A percentile compares a stretch with the other conserved stretches of the same genome.
Conservation (phyloP, 768 basidiomycete species). For the button mushroom (Agaricus bisporus) region DNA sequence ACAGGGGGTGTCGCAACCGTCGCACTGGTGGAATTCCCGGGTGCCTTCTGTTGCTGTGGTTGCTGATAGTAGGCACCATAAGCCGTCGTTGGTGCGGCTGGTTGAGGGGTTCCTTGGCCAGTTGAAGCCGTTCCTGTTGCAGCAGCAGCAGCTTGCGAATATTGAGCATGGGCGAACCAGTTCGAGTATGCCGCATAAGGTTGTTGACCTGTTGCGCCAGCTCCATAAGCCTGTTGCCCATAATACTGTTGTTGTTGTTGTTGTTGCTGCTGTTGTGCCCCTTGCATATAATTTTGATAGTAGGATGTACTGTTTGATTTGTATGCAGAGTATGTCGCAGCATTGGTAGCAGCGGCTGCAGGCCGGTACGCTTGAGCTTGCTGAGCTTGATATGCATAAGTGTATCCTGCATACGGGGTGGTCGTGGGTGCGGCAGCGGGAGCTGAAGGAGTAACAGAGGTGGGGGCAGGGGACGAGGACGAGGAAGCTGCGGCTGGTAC, state of each 20-base stretch:
- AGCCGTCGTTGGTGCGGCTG: conserved; percentile 22
- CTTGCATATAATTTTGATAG: conserved; percentile 25
- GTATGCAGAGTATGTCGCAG: conserved; percentile 26
- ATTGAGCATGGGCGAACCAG: conserved; percentile 25
- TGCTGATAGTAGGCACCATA: conserved; percentile 24
- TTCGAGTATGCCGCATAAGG: conserved; percentile 28
- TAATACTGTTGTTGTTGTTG: conserved; percentile 33
- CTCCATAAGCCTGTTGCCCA: conserved; percentile 28
- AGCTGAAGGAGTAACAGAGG: conserved; percentile 19
- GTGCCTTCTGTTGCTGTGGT: conserved; percentile 6
- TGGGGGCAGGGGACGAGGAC: conserved; percentile 16
- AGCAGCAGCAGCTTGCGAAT: conserved; percentile 17
- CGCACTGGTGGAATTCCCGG: conserved; percentile 1
- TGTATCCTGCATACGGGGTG: conserved; percentile 27
- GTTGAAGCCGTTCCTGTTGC: conserved; percentile 19
- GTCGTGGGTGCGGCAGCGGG: conserved; percentile 19
- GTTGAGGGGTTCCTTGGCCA: conserved; percentile 24
- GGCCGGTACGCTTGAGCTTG: conserved; percentile 23
- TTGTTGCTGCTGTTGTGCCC: conserved; percentile 22
- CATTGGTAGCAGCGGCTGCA: conserved; percentile 15
- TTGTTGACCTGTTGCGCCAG: conserved; percentile 24
- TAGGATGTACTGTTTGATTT: conserved; percentile 24
- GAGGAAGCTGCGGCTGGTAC: conserved; percentile 26
- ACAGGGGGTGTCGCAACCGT: conserved; percentile 36
- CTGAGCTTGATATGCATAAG: conserved; percentile 26